These are phyloP conservation scores for Friedmanniomyces endolithicus DNA, from an alignment of 495 filamentous ascomycete genomes.

Conservation along the genomic window DNA sequence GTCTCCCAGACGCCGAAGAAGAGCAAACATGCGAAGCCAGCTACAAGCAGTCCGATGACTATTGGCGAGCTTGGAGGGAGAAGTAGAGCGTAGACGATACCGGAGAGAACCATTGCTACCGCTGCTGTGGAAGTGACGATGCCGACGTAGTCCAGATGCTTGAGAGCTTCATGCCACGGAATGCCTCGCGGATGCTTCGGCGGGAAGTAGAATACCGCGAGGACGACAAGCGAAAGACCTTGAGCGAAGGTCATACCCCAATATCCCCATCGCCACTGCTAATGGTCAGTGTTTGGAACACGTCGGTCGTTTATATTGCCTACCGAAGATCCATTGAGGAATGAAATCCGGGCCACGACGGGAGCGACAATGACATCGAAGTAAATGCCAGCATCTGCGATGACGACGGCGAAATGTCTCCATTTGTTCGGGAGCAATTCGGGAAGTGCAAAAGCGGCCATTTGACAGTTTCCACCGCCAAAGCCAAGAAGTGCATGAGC, in stretches of 20 bases:
- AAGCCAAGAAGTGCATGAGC: constrained; percentile 19
- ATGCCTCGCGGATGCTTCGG: constrained; percentile 10
- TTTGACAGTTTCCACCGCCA: constrained; percentile 16
- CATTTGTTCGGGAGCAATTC: constrained; percentile 33
- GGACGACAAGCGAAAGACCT: constrained; percentile 8
- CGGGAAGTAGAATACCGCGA: constrained; percentile 10
- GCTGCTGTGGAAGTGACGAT: constrained; percentile 1
- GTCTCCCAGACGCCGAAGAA: constrained; percentile 22
- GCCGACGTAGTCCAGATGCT: constrained; percentile 13
- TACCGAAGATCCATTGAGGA: constrained; percentile 11
- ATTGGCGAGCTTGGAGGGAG: constrained; percentile 1
- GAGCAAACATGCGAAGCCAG: constrained; percentile 13
- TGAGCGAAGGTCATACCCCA: constrained; percentile 1
- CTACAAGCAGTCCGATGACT: constrained; percentile 8
- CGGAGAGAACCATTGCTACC: constrained; percentile 1
- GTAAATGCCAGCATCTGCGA: constrained; percentile 26
- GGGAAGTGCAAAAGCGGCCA: constrained; percentile 28
- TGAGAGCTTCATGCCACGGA: constrained; percentile 1
- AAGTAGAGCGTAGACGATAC: constrained; percentile 9
- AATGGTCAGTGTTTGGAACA: neutral
- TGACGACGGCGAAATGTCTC: constrained; percentile 20
- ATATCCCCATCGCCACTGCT: constrained; percentile 5
- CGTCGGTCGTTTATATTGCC: neutral
- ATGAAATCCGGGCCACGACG: constrained; percentile 22
- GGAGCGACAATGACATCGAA: constrained; percentile 28